Percentiles rank a stretch among this genome's conserved stretches.
These are phyloP conservation scores for Rhizomucor pusillus DNA, from an alignment of 371 early-diverging fungal species.

Conservation along the genomic window DNA sequence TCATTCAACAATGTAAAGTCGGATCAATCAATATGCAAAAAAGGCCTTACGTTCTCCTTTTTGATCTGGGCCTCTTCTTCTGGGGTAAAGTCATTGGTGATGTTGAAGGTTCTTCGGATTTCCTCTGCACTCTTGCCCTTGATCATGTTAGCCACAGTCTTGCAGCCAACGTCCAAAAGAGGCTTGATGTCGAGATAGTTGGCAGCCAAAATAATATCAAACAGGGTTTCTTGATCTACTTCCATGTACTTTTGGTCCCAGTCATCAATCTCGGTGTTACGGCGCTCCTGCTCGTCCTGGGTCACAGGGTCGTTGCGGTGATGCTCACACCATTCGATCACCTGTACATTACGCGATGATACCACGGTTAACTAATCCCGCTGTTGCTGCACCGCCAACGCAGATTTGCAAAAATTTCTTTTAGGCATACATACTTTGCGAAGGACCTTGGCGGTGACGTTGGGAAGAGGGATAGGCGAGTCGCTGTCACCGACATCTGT, in stretches of 20 bases:
- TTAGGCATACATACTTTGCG: slow-evolving; percentile 53
- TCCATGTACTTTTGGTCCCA: slow-evolving; percentile 84
- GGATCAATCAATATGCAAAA: neutral
- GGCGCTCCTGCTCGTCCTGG: slow-evolving; percentile 62
- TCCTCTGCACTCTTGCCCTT: slow-evolving; percentile 93
- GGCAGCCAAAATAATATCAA: slow-evolving; percentile 78
- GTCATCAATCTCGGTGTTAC: slow-evolving; percentile 73
- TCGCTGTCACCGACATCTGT: slow-evolving; percentile 76
- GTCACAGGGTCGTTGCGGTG: slow-evolving; percentile 70
- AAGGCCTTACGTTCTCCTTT: slow-evolving; percentile 87
- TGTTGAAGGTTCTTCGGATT: slow-evolving; percentile 92
- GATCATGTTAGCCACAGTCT: slow-evolving; percentile 98
- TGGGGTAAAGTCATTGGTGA: slow-evolving; percentile 93
- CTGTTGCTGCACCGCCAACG: too few species aligned
- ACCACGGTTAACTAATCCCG: too few species aligned
- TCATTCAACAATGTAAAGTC: neutral
- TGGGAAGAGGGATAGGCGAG: slow-evolving; percentile 76
- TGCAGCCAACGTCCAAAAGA: slow-evolving; percentile 93
- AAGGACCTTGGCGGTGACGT: slow-evolving; percentile 69
- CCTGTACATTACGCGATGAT: slow-evolving; percentile 47
- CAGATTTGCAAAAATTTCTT: too few species aligned
- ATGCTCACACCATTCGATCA: slow-evolving; percentile 81
- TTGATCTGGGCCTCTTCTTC: slow-evolving; percentile 92
- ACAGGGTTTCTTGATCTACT: slow-evolving; percentile 77
- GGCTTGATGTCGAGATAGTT: slow-evolving; percentile 97